phyloP scores from a whole-genome alignment of 2,329 filamentous ascomycete species.

The Ramichloridium luteum region DNA sequence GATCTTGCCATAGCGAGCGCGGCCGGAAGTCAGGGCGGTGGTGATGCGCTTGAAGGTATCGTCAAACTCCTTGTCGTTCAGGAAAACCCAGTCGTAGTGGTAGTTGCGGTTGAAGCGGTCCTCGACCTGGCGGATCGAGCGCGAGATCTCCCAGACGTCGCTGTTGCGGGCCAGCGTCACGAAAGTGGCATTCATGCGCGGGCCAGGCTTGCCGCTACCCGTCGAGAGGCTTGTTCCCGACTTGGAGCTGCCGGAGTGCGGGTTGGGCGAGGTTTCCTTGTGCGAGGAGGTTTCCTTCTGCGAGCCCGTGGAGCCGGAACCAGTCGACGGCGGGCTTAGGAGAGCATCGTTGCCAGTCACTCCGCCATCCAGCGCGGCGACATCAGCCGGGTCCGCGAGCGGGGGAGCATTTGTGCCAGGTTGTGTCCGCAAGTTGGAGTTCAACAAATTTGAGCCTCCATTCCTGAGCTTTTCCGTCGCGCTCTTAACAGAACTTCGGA shows the following conservation, averaged over 20 bases:
- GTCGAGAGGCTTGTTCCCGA: slow-evolving; percentile 17
- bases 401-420: neutral
- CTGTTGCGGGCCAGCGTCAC: slow-evolving; percentile 87
- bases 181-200: slow-evolving; percentile 92
- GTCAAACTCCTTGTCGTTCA: slow-evolving; percentile 93
- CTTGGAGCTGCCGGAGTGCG: slow-evolving; percentile 21
- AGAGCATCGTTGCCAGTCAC: no score
- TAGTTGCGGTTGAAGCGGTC: slow-evolving; percentile 96
- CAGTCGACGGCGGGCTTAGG: no score
- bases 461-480: slow-evolving; percentile 25
- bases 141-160: slow-evolving; percentile 92
- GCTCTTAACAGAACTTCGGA: slow-evolving; percentile 11
- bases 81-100: slow-evolving; percentile 98
- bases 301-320: no score
- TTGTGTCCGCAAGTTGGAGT: neutral
- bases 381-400: neutral
- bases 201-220: slow-evolving; percentile 39
- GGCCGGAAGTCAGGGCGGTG: slow-evolving; percentile 78
- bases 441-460: slow-evolving; percentile 13
- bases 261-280: slow-evolving; percentile 22
- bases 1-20: slow-evolving; percentile 81
- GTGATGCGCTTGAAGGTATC: slow-evolving; percentile 90
- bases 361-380: no score
- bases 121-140: slow-evolving; percentile 91
- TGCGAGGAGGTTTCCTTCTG: no score